Conservation (phyloP, 1,284 basidiomycete genomes). For the Apiotrichum akiyoshidainum region DNA sequence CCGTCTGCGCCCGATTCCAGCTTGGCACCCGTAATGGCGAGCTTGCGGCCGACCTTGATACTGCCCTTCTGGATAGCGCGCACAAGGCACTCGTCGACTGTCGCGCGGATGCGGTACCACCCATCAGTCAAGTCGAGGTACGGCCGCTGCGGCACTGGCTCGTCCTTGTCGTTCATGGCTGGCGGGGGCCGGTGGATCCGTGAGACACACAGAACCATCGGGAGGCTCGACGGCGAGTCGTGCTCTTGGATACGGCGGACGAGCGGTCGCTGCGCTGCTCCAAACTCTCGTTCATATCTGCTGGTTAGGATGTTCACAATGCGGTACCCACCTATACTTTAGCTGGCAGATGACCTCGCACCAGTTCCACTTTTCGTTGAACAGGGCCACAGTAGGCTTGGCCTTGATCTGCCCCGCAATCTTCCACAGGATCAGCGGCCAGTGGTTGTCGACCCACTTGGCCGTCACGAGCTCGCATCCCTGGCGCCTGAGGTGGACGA, state of each 20-base stretch:
- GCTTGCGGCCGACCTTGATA: conserved; percentile 74
- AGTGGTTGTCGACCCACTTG: conserved; percentile 88
- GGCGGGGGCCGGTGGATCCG: conserved; percentile 60
- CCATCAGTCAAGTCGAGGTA: conserved; percentile 85
- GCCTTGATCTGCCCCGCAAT: conserved; percentile 74
- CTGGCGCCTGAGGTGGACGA: conserved; percentile 25
- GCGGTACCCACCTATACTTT: conserved; percentile 66
- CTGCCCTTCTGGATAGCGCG: conserved; percentile 66
- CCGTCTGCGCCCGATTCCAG: conserved; percentile 71
- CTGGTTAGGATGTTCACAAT: background rate
- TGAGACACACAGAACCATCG: conserved; percentile 80
- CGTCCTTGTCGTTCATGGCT: conserved; percentile 52
- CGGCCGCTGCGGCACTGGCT: conserved; percentile 41
- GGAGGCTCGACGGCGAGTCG: conserved; percentile 59
- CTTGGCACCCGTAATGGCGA: conserved; percentile 76
- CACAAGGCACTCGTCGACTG: conserved; percentile 68
- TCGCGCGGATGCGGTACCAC: conserved; percentile 84
- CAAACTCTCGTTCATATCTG: conserved; percentile 88
- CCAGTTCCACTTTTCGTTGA: conserved; percentile 70
- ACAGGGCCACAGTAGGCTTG: conserved; percentile 61
- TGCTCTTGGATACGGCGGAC: conserved; percentile 64
- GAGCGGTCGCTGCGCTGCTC: conserved; percentile 72
- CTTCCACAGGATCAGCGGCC: conserved; percentile 89
- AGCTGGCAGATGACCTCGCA: conserved; percentile 74
- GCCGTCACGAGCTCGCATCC: conserved; percentile 32